A percentile compares a stretch with the other conserved stretches of the same genome.
These are phyloP conservation scores for Lactuca saligna DNA, from an alignment of 129 eudicot species.

Conservation along the genomic window DNA sequence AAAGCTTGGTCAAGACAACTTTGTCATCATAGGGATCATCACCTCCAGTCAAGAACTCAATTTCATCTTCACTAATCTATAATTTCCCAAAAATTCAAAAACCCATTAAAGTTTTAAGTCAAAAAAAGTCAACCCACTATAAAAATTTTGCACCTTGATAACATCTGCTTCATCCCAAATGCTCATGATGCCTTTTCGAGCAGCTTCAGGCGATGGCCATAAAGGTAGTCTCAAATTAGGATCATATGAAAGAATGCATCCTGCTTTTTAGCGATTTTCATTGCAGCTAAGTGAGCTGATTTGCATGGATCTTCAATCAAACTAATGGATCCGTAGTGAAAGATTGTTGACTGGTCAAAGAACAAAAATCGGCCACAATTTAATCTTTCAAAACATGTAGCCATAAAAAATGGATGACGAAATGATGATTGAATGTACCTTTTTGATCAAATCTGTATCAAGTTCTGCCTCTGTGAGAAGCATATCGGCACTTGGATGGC, in stretches of 20 bases:
- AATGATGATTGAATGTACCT: conserved; percentile 18
- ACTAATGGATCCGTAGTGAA: conserved; percentile 58
- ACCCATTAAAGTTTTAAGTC: conserved; percentile 7
- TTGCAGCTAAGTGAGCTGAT: conserved; percentile 52
- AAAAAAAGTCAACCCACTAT: not conserved
- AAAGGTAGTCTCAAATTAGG: conserved; percentile 51
- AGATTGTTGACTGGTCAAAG: conserved; percentile 35
- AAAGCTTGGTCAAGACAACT: conserved; percentile 39
- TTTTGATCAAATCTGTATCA: conserved; percentile 39
- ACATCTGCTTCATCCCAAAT: conserved; percentile 53
- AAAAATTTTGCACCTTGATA: conserved; percentile 37
- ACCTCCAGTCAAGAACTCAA: conserved; percentile 47
- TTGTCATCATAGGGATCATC: conserved; percentile 45
- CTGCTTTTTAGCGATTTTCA: conserved; percentile 51
- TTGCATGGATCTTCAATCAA: conserved; percentile 53
- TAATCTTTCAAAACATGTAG: not conserved
- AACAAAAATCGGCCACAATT: not conserved
- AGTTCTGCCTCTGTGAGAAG: conserved; percentile 45
- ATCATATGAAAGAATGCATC: conserved; percentile 55
- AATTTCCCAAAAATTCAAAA: not conserved
- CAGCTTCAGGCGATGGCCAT: conserved; percentile 56
- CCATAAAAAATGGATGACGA: not conserved
- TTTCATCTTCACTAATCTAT: conserved; percentile 53
- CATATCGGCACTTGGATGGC: conserved; percentile 64
- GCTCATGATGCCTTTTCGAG: conserved; percentile 49